Evolutionary conservation across 2,329 filamentous ascomycete genomes (phyloP), one percentile per base, ranked within the genome.

Genomic region (Alternaria novae-zelandiae): DNA sequence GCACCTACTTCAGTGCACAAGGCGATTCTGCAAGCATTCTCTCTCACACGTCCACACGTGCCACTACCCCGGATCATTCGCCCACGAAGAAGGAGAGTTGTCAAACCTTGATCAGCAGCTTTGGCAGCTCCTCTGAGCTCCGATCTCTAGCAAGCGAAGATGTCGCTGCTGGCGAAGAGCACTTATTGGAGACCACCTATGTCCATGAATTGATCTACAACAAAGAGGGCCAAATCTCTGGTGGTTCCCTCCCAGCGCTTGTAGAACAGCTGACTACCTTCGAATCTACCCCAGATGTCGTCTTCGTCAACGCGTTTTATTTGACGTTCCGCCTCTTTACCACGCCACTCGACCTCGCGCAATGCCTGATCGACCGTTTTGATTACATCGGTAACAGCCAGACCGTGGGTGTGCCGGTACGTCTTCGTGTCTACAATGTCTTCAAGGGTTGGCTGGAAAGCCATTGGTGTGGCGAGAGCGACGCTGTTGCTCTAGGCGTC

Each of bases 371-470:
- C 57, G 91, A 96, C 61, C 90, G 96, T 28, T 99, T 97, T 78
- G 92, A 97, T 63, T 97, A 97, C 71, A 91, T 97, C 41, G 91
- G 89, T 12, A 91, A 96, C 63, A 91, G 90, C 51, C 88, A 89
- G 21, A 87, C 89, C 62, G 87, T 94, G 66, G 90, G 94, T 21
- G 87, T 86, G 3, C 93, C 95, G 0, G 95, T 98, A 21, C 90
- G 94, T 54, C 84, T 99, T 51, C 89, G 96, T 55, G 93, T 98
- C 2, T 98, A 96, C 83, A 98, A 99, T 77, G 90, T 94, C 60
- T 93, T 99, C 85, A 99, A 99, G 81, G 92, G 92, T 45, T 99
- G 96, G 96, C 84, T 99, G 20, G 96, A 98, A 82, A 96, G 92
- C 7, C 94, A 99, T 80, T 99, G 96, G 95, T 89, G 91, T 51